A percentile compares a stretch with the other conserved stretches of the same genome.
Conservation (phyloP, 768 basidiomycete species). For the Inosperma sp. region DNA sequence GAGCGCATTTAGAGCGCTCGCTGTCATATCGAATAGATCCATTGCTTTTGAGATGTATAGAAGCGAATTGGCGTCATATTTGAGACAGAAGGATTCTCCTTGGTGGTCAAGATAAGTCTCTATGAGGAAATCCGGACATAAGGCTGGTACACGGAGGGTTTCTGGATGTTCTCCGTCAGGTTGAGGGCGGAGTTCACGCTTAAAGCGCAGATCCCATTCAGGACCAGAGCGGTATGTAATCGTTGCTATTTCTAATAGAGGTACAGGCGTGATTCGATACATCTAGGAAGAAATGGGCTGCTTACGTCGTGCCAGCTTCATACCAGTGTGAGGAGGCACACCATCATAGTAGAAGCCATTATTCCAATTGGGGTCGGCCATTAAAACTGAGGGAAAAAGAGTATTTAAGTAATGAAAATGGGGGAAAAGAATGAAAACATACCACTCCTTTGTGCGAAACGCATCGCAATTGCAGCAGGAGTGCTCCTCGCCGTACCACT, state of each 20-base stretch:
- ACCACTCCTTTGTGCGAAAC: constrained; percentile 96
- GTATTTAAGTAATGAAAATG: background rate
- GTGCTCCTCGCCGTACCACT: constrained; percentile 92
- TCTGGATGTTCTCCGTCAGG: constrained; percentile 32
- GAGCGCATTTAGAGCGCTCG: constrained; percentile 65
- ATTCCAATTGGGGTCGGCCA: constrained; percentile 99
- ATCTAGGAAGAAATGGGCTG: background rate
- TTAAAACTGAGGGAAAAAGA: constrained; percentile 62
- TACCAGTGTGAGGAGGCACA: constrained; percentile 94
- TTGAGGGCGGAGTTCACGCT: constrained; percentile 57
- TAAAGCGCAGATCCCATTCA: constrained; percentile 99
- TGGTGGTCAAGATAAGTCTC: constrained; percentile 97
- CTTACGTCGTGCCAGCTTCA: constrained; percentile 95
- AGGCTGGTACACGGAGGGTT: constrained; percentile 52
- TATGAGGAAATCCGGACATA: constrained; percentile 97
- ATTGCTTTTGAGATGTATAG: constrained; percentile 99
- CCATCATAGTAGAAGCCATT: constrained; percentile 96
- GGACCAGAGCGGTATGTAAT: constrained; percentile 99
- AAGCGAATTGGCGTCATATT: constrained; percentile 98
- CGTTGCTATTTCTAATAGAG: constrained; percentile 83
- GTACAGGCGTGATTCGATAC: constrained; percentile 1
- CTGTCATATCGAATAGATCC: constrained; percentile 97
- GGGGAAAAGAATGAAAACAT: constrained; percentile 26
- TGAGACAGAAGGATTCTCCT: constrained; percentile 96
- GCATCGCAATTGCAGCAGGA: constrained; percentile 90